A percentile compares a stretch with the other conserved stretches of the same genome.
phyloP scores from a whole-genome alignment of 1,139 yeast species.

The Sugiyamaella castrensis region DNA sequence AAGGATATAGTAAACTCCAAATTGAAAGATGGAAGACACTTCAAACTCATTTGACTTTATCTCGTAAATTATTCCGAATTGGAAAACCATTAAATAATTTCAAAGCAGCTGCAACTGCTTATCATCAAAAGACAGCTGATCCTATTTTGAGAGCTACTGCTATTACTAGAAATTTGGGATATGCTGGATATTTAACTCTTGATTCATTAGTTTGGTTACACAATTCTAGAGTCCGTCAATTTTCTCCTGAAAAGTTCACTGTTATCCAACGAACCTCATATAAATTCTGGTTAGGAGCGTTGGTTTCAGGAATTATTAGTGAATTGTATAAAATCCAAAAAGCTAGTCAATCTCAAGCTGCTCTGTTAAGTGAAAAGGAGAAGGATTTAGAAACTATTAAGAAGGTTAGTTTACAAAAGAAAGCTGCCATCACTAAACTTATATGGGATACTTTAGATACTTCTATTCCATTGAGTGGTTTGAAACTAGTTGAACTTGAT shows the following conservation, averaged over 20 bases:
- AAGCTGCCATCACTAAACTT: slow-evolving; percentile 57
- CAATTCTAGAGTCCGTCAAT: slow-evolving; percentile 40
- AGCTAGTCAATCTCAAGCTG: slow-evolving; percentile 39
- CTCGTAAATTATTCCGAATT: slow-evolving; percentile 82
- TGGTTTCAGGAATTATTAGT: slow-evolving; percentile 59
- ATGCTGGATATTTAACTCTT: slow-evolving; percentile 68
- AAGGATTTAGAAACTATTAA: slow-evolving; percentile 42
- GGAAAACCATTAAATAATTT: slow-evolving; percentile 78
- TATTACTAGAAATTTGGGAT: slow-evolving; percentile 66
- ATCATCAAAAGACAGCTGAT: slow-evolving; percentile 70
- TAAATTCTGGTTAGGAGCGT: slow-evolving; percentile 76
- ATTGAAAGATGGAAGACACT: slow-evolving; percentile 52
- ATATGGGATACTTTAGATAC: slow-evolving; percentile 78
- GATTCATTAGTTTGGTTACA: slow-evolving; percentile 75
- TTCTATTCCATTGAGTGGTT: slow-evolving; percentile 70
- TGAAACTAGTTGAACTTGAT: slow-evolving; percentile 54
- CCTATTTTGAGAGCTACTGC: slow-evolving; percentile 57
- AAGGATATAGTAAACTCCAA: slow-evolving; percentile 53
- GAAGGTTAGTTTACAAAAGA: slow-evolving; percentile 39
- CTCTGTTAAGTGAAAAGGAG: slow-evolving; percentile 37
- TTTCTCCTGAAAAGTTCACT: slow-evolving; percentile 25
- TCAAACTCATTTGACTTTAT: slow-evolving; percentile 59
- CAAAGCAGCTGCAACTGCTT: slow-evolving; percentile 64
- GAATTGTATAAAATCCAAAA: slow-evolving; percentile 49
- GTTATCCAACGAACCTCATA: slow-evolving; percentile 36